These are phyloP conservation scores for Hypoxylon lienhwacheense DNA, from an alignment of 495 filamentous ascomycete genomes.

Conservation along the genomic window DNA sequence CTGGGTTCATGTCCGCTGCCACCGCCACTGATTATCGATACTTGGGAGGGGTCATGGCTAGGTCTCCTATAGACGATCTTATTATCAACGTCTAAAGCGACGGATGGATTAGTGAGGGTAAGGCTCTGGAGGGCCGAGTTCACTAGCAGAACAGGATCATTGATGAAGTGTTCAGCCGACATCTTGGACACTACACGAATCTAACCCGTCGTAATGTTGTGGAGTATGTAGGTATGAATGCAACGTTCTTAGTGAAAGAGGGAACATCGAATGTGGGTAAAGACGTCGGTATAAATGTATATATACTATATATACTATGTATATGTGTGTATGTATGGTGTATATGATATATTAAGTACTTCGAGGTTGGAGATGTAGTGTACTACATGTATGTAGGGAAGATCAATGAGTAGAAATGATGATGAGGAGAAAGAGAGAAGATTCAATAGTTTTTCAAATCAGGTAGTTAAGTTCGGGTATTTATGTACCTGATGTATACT, in stretches of 20 bases:
- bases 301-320: too few relatives aligned
- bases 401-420: too few relatives aligned
- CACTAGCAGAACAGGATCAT: constrained; percentile 80
- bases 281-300: constrained; percentile 1
- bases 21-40: constrained; percentile 85
- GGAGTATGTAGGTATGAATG: background rate
- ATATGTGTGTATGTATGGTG: too few relatives aligned
- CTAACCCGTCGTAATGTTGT: constrained; percentile 6
- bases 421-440: too few relatives aligned
- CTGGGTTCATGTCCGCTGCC: constrained; percentile 93
- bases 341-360: too few relatives aligned
- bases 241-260: background rate
- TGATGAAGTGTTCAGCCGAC: constrained; percentile 88
- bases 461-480: too few relatives aligned
- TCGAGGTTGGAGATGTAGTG: too few relatives aligned
- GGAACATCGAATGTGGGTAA: background rate
- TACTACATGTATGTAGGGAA: too few relatives aligned
- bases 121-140: constrained; percentile 73
- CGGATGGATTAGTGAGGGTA: constrained; percentile 81
- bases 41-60: constrained; percentile 49
- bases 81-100: constrained; percentile 76
- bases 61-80: constrained; percentile 86
- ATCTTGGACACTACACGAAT: constrained; percentile 36
- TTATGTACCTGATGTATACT: too few relatives aligned
- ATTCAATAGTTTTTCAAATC: too few relatives aligned